These are phyloP conservation scores for Syzygium jambos DNA, from an alignment of 345 rosid genomes.

Conservation along the genomic window DNA sequence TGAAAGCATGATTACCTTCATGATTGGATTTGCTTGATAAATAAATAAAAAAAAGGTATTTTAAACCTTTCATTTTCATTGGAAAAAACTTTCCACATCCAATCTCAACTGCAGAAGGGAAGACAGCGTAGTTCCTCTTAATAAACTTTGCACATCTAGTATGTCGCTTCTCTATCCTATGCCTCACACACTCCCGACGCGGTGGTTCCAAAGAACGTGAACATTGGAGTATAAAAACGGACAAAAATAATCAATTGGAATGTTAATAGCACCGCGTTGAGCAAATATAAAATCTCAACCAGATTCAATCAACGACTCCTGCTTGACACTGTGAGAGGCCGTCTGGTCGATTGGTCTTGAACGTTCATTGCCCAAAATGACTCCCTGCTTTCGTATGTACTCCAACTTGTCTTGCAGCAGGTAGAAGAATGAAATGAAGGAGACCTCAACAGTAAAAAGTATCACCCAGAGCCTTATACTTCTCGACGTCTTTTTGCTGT, in stretches of 20 bases:
- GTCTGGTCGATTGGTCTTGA: conserved; percentile 6
- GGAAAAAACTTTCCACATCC: background rate
- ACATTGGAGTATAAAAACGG: background rate
- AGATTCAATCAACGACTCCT: background rate
- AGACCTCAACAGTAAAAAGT: conserved; percentile 28
- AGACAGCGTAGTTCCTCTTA: background rate
- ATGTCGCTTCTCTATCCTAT: background rate
- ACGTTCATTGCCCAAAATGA: conserved; percentile 22
- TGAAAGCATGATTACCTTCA: background rate
- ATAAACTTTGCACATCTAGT: background rate
- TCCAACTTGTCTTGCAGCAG: conserved; percentile 59
- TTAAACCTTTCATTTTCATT: background rate
- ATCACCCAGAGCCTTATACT: conserved; percentile 38
- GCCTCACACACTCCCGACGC: background rate
- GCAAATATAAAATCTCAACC: background rate
- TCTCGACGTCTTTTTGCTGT: conserved; percentile 40
- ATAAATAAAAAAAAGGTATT: background rate
- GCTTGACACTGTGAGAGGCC: conserved; percentile 2
- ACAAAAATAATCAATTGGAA: background rate
- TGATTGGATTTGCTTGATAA: background rate
- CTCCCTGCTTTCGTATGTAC: conserved; percentile 37
- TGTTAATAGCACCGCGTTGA: background rate
- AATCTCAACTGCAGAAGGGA: background rate
- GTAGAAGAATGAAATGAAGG: conserved; percentile 27
- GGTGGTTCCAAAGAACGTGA: background rate